Percentiles rank a stretch among this genome's conserved stretches.
Evolutionary conservation across 2,329 filamentous ascomycete species (phyloP).

Genomic region (Cladosporium oxysporum): DNA sequence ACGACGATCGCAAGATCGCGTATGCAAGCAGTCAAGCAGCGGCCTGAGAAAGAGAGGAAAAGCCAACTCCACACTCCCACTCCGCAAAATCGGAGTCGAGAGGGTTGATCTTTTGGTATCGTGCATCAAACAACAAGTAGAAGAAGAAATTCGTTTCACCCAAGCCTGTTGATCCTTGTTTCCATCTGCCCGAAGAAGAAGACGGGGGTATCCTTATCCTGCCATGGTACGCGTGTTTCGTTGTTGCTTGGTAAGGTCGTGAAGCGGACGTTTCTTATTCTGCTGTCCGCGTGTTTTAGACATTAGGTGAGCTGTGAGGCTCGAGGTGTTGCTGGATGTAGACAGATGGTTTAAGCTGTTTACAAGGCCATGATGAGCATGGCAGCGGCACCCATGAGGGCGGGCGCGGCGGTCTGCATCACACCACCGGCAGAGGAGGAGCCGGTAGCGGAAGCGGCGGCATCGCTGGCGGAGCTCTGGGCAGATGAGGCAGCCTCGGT

Average conservation of each 20-base stretch:
- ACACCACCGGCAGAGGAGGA: conserved; percentile 24
- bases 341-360: conserved; percentile 8
- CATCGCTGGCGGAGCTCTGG: conserved; percentile 21
- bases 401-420: conserved; percentile 37
- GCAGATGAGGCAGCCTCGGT: conserved; percentile 20
- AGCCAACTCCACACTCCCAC: neutral
- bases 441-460: conserved; percentile 16
- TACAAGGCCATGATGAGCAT: conserved; percentile 47
- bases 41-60: neutral
- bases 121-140: neutral
- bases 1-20: neutral
- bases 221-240: conserved; percentile 12
- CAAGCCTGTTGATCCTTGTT: conserved; percentile 6
- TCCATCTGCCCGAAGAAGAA: neutral
- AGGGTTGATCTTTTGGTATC: neutral
- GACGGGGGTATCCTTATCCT: conserved; percentile 11
- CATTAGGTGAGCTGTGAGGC: conserved; percentile 13
- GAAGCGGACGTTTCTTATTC: conserved; percentile 3
- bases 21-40: neutral
- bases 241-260: neutral
- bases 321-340: neutral
- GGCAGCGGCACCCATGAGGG: conserved; percentile 37
- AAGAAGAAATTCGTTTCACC: conserved; percentile 10
- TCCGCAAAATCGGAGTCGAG: neutral
- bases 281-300: conserved; percentile 10